Evolutionary conservation across 2,329 filamentous ascomycete species (phyloP).

Genomic region (Arachnopeziza araneosa): DNA sequence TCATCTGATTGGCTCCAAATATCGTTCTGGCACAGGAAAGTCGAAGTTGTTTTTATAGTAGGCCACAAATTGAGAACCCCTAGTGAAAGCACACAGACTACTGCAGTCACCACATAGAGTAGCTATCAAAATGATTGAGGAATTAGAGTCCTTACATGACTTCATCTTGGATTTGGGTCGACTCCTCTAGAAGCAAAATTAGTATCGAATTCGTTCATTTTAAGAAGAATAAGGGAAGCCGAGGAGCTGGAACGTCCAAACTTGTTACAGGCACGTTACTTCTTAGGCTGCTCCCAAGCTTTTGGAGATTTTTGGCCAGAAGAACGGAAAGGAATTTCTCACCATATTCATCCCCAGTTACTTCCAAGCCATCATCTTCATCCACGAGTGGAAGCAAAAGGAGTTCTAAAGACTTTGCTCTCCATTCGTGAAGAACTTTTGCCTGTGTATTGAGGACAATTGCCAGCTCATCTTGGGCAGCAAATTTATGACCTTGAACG

Average conservation of each 20-base stretch:
- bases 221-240: background rate
- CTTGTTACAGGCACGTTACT: background rate
- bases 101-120: no score
- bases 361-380: slow-evolving; percentile 67
- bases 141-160: slow-evolving; percentile 46
- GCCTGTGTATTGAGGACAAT: slow-evolving; percentile 67
- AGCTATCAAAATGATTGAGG: no score
- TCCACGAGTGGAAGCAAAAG: slow-evolving; percentile 75
- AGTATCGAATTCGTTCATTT: background rate
- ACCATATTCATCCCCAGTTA: slow-evolving; percentile 85
- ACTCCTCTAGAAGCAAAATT: slow-evolving; percentile 48
- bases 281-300: background rate
- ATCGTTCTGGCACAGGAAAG: no score
- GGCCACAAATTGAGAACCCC: no score
- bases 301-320: no score
- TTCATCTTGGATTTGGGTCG: slow-evolving; percentile 81
- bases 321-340: slow-evolving; percentile 20
- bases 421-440: slow-evolving; percentile 66
- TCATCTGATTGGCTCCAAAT: no score
- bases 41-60: no score
- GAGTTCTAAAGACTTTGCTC: slow-evolving; percentile 64
- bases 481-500: slow-evolving; percentile 60
- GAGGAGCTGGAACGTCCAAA: background rate
- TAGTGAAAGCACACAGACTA: no score
- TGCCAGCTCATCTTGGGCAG: slow-evolving; percentile 57